Percentiles rank a stretch among this genome's conserved stretches.
Evolutionary conservation across 352 stramenopile species (phyloP).

Genomic region (Aphanomyces invadans): DNA sequence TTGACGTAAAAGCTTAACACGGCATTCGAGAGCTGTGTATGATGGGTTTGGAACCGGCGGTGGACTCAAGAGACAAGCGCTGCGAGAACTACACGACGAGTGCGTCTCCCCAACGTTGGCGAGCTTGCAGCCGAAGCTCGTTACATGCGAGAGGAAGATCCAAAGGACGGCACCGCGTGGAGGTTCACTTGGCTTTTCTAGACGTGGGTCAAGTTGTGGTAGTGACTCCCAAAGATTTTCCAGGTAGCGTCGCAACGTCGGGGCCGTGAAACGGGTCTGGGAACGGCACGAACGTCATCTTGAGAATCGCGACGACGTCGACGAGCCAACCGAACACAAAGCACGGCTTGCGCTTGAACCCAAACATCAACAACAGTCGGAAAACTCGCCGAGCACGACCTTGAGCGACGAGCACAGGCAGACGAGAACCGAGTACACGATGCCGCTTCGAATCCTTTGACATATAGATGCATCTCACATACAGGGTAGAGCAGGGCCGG

Average conservation of each 20-base stretch:
- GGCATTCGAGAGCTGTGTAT: no score
- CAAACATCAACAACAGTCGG: conserved; percentile 29
- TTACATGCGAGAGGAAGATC: not conserved
- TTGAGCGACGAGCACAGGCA: conserved; percentile 30
- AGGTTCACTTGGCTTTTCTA: not conserved
- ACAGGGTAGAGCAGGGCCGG: conserved; percentile 32
- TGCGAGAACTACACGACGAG: conserved; percentile 10
- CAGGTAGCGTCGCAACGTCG: no score
- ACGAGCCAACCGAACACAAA: conserved; percentile 26
- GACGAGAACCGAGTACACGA: conserved; percentile 18
- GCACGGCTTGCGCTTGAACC: conserved; percentile 22
- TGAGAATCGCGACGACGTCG: not conserved
- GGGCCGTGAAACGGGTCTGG: not conserved
- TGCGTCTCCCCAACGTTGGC: not conserved
- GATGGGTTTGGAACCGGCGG: no score
- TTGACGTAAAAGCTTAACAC: conserved; percentile 40
- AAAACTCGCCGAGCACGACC: conserved; percentile 34
- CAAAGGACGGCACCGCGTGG: not conserved
- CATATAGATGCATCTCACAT: conserved; percentile 30
- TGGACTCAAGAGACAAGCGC: no score
- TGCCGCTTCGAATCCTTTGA: conserved; percentile 21
- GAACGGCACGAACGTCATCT: not conserved
- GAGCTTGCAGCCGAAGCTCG: not conserved
- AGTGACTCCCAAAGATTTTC: no score
- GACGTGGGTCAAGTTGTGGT: not conserved